Conservation (phyloP, 345 rosid species). For the Corchorus olitorius region DNA sequence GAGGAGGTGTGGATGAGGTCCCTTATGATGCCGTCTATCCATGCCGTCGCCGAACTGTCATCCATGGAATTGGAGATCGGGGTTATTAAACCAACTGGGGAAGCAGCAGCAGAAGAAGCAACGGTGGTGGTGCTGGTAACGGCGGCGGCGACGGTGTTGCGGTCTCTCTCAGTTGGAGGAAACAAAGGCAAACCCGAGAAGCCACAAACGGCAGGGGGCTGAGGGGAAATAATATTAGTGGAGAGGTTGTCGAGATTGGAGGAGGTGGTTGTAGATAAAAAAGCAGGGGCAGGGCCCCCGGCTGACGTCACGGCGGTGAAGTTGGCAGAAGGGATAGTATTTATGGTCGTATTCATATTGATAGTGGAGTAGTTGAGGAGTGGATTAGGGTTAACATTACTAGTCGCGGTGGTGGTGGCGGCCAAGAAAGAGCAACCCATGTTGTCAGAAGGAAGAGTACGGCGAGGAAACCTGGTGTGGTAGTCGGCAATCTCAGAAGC, state of each 20-base stretch:
- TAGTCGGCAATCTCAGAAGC: conserved; percentile 73
- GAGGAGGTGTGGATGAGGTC: conserved; percentile 78
- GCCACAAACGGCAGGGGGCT: conserved; percentile 76
- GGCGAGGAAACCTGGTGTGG: conserved; percentile 50
- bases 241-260: conserved; percentile 30
- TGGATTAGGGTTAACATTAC: conserved; percentile 27
- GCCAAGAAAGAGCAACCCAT: conserved; percentile 18
- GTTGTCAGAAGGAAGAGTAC: conserved; percentile 5
- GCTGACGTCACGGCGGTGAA: conserved; percentile 59
- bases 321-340: conserved; percentile 33
- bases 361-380: conserved; percentile 68
- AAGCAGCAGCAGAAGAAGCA: neutral
- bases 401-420: conserved; percentile 17
- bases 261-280: conserved; percentile 38
- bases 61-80: conserved; percentile 44
- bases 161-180: conserved; percentile 51
- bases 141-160: conserved; percentile 19
- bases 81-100: conserved; percentile 20
- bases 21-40: conserved; percentile 89
- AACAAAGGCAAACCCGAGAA: conserved; percentile 93
- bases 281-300: conserved; percentile 31
- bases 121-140: neutral
- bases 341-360: conserved; percentile 17
- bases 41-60: conserved; percentile 67
- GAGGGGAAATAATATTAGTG: conserved; percentile 13